Evolutionary conservation across 371 early-diverging fungal genomes (phyloP).

Genomic region (Mortierella sp.): DNA sequence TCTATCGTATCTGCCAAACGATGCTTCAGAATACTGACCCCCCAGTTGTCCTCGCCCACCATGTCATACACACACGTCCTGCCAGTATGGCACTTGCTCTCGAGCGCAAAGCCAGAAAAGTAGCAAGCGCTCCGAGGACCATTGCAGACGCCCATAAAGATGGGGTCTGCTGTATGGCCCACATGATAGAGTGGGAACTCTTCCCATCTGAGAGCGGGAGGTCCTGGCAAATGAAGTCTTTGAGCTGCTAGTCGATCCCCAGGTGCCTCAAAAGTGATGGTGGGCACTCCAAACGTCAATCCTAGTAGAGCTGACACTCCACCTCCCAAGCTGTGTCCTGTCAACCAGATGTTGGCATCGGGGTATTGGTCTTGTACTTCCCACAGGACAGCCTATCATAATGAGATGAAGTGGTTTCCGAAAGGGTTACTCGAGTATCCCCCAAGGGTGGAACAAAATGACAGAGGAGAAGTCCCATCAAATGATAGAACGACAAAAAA

Average conservation of each 20-base stretch:
- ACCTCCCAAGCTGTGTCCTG: constrained; percentile 97
- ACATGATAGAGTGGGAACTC: constrained; percentile 89
- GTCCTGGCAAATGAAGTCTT: constrained; percentile 81
- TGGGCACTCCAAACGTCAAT: constrained; percentile 87
- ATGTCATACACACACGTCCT: constrained; percentile 76
- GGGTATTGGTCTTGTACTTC: constrained; percentile 75
- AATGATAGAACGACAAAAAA: too few species aligned
- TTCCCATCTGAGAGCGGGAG: constrained; percentile 60
- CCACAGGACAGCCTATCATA: constrained; percentile 62
- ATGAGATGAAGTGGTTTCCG: background rate
- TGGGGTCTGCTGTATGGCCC: constrained; percentile 94
- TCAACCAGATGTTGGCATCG: constrained; percentile 80
- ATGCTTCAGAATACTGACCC: constrained; percentile 81
- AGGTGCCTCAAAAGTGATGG: constrained; percentile 88
- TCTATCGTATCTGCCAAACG: constrained; percentile 85
- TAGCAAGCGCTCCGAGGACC: constrained; percentile 85
- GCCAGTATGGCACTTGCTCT: constrained; percentile 73
- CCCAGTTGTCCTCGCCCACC: constrained; percentile 74
- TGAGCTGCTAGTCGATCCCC: constrained; percentile 86
- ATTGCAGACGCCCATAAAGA: constrained; percentile 90
- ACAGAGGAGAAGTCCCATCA: background rate
- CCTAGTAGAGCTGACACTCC: constrained; percentile 85
- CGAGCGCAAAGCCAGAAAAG: constrained; percentile 91
- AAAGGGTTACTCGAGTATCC: background rate
- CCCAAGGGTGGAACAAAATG: background rate